phyloP scores from a whole-genome alignment of 495 filamentous ascomycete species.

The Penicillium paradoxum region DNA sequence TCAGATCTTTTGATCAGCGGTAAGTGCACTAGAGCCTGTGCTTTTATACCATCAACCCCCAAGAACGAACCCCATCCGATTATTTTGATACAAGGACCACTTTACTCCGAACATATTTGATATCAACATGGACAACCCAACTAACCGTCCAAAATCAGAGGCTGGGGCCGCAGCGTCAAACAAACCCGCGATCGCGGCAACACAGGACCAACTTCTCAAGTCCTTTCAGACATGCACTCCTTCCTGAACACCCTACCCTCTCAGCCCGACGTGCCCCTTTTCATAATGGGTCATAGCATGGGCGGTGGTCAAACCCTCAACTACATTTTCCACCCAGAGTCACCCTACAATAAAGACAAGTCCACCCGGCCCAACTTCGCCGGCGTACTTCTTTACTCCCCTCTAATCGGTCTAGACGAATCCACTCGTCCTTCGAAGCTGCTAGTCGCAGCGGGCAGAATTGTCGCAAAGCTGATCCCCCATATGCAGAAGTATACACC shows the following conservation, averaged over 20 bases:
- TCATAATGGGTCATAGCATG: constrained; percentile 85
- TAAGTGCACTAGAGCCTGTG: constrained; percentile 1
- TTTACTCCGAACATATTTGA: neutral
- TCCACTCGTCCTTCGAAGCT: constrained; percentile 53
- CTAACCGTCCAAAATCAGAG: constrained; percentile 16
- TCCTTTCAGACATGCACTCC: constrained; percentile 71
- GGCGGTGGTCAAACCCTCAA: constrained; percentile 64
- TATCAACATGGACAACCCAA: neutral
- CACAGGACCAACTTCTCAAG: constrained; percentile 63
- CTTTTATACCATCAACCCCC: neutral
- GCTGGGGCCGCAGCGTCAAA: constrained; percentile 52
- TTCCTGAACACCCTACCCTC: constrained; percentile 48
- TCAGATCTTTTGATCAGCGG: constrained; percentile 75
- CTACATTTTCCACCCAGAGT: constrained; percentile 18
- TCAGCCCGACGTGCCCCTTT: constrained; percentile 54
- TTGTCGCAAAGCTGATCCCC: constrained; percentile 64
- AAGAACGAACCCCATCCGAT: neutral
- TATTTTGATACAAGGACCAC: neutral
- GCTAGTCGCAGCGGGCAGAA: constrained; percentile 53
- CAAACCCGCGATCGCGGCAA: constrained; percentile 52
- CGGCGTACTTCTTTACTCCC: constrained; percentile 63
- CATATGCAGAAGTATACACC: constrained; percentile 44
- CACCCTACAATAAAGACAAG: constrained; percentile 19
- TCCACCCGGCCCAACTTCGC: constrained; percentile 43
- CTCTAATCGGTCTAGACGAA: constrained; percentile 65